These are phyloP conservation scores for Fusarium concolor DNA, from an alignment of 2,329 filamentous ascomycete genomes.

Conservation along the genomic window DNA sequence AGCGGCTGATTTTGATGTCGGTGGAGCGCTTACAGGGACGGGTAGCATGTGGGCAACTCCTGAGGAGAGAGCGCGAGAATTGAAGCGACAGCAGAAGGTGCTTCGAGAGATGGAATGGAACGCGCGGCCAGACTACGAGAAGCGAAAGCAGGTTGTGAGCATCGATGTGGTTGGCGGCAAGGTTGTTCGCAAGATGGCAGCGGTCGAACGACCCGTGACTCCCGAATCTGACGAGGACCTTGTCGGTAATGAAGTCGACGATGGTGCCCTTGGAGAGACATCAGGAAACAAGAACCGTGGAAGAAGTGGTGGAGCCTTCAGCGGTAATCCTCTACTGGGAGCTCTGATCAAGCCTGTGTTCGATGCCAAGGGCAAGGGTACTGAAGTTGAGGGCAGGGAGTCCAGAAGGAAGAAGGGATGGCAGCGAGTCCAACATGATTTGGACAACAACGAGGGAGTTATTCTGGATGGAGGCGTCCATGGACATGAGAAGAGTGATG, in stretches of 20 bases:
- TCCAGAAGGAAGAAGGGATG: slow-evolving; percentile 60
- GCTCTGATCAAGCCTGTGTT: slow-evolving; percentile 73
- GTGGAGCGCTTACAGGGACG: slow-evolving; percentile 56
- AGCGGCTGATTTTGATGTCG: slow-evolving; percentile 72
- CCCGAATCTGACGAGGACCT: slow-evolving; percentile 60
- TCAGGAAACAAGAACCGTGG: slow-evolving; percentile 49
- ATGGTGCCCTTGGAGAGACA: slow-evolving; percentile 50
- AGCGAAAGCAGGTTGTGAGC: slow-evolving; percentile 83
- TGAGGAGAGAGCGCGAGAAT: slow-evolving; percentile 81
- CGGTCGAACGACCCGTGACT: slow-evolving; percentile 67
- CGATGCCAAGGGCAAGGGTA: slow-evolving; percentile 64
- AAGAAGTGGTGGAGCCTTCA: slow-evolving; percentile 69
- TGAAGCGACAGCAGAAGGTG: slow-evolving; percentile 87
- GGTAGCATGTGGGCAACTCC: slow-evolving; percentile 83
- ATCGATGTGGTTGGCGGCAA: slow-evolving; percentile 84
- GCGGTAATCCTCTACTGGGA: slow-evolving; percentile 74
- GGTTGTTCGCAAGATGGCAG: slow-evolving; percentile 78
- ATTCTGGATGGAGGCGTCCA: slow-evolving; percentile 68
- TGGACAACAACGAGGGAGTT: slow-evolving; percentile 67
- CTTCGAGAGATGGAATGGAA: slow-evolving; percentile 89
- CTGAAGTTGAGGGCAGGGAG: slow-evolving; percentile 53
- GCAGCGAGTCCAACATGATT: slow-evolving; percentile 71
- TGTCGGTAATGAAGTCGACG: slow-evolving; percentile 48
- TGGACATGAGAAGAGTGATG: slow-evolving; percentile 54
- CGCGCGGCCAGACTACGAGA: slow-evolving; percentile 87